Base-by-base conservation (phyloP, 179 eudicot species). In the Silene noctiflora region DNA sequence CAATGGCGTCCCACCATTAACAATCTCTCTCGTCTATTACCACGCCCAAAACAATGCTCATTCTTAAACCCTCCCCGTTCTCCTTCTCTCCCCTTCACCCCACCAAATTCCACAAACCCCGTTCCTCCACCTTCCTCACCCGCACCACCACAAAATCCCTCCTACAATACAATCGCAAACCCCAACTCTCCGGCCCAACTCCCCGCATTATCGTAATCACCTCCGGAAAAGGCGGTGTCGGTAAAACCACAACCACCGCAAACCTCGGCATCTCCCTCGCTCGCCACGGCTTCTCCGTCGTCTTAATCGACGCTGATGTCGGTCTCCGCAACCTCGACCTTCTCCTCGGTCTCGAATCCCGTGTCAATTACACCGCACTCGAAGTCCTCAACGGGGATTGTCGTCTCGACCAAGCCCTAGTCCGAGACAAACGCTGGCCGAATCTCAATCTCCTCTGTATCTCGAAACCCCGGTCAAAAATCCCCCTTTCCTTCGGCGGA, bases 171-270 rank as follows among this genome's bases (percentile, higher is more conserved):
- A 89, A 80, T 63, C 97, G 98, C 39, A 90, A 90, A 77, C 98
- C 98, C 39, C 84, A 90, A 51, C 84, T 93, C 62, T 76, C 97
- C 75, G 99, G 99, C n/a, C 83, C 94, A 1, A 87, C 96, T 0
- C 99, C 99, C 1, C 81, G 99, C 3, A 92, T 93, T 12, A 91
- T 95, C 67, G 99, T 95, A 61, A 89, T 95, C 74, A 95, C 99
- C 59, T 95, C 99, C 81, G 99, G 99, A 9, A 93, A 95, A 72
- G 99, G 99, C 56, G 99, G 99, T 21, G 99, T 95, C n/a, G 99
- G 99, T 0, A 95, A 95, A 69, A 95, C 99, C 31, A 95, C 99
- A 73, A 95, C 99, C 74, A 93, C 99, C 68, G 99, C 99, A 44
- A 95, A 95, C 75, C 77, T 95, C 39, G 95, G 96, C 75, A 91